Conservation (phyloP, 805 yeast species). For the Pichia paraexigua region DNA sequence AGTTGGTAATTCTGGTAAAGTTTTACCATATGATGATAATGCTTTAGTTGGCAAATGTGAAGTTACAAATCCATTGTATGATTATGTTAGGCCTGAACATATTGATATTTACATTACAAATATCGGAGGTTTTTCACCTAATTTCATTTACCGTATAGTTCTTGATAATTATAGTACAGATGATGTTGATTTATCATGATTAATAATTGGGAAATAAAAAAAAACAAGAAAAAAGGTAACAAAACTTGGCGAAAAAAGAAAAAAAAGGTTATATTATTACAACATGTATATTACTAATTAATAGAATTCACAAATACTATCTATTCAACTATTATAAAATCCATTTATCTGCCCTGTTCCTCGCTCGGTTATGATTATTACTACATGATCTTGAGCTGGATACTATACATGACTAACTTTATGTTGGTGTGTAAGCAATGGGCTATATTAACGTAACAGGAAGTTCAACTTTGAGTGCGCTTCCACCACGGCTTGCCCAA, state of each 20-base stretch:
- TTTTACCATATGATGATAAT: constrained; percentile 66
- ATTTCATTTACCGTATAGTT: constrained; percentile 90
- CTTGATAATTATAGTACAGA: constrained; percentile 87
- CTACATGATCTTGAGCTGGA: constrained; percentile 54
- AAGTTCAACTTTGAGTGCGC: constrained; percentile 55
- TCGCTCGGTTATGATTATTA: constrained; percentile 45
- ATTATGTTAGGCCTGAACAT: constrained; percentile 88
- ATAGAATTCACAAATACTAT: background rate
- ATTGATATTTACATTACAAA: constrained; percentile 92
- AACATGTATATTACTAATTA: background rate
- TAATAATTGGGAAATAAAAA: background rate
- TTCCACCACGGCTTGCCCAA: constrained; percentile 30
- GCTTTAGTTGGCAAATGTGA: constrained; percentile 64
- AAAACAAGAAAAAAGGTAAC: background rate
- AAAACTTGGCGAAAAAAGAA: background rate
- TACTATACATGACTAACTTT: constrained; percentile 19
- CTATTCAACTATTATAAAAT: background rate
- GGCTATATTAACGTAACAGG: constrained; percentile 35
- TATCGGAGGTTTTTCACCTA: constrained; percentile 94
- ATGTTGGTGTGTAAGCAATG: constrained; percentile 26
- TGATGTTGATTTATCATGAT: constrained; percentile 56
- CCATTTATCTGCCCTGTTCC: constrained; percentile 42
- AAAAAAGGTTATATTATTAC: background rate
- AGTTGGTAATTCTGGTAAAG: constrained; percentile 90
- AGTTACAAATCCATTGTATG: constrained; percentile 81